These are phyloP conservation scores for Cryphonectria japonica DNA, from an alignment of 2,329 filamentous ascomycete genomes.

Conservation along the genomic window DNA sequence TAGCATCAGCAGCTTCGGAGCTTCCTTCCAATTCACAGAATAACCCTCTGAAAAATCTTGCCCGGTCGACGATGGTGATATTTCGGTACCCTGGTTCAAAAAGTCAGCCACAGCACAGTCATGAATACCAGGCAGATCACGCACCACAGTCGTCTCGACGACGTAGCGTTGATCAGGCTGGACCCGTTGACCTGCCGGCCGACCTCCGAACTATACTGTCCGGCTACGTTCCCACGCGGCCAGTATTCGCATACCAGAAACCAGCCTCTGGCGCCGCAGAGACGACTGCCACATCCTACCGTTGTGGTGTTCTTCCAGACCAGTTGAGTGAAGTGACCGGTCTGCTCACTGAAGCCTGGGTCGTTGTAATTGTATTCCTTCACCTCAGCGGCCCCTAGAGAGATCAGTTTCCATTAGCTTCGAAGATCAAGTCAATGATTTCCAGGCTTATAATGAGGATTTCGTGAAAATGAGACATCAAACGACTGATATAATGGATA, in stretches of 20 bases:
- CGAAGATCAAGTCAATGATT: no score
- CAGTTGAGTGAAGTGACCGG: constrained; percentile 74
- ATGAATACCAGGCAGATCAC: not conserved
- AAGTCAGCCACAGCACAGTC: constrained; percentile 10
- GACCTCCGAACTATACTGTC: constrained; percentile 53
- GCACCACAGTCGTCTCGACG: constrained; percentile 9
- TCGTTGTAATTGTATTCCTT: constrained; percentile 60
- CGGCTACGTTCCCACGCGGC: constrained; percentile 66
- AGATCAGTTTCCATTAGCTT: not conserved
- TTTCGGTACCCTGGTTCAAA: not conserved
- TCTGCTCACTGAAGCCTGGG: constrained; percentile 60
- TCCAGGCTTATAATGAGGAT: no score
- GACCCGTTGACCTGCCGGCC: constrained; percentile 39
- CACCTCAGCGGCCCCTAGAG: constrained; percentile 59
- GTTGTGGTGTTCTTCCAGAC: constrained; percentile 68
- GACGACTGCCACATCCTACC: constrained; percentile 57
- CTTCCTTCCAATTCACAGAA: not conserved
- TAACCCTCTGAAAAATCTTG: not conserved
- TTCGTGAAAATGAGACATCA: not conserved
- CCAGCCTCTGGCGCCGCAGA: constrained; percentile 58
- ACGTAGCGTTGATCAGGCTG: constrained; percentile 14
- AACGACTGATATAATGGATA: no score
- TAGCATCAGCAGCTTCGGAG: not conserved
- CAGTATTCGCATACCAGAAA: constrained; percentile 73
- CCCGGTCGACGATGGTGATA: not conserved